Percentiles rank a stretch among this genome's conserved stretches.
Conservation (phyloP, 176 grass and related monocot genomes). For the Microstegium vimineum region DNA sequence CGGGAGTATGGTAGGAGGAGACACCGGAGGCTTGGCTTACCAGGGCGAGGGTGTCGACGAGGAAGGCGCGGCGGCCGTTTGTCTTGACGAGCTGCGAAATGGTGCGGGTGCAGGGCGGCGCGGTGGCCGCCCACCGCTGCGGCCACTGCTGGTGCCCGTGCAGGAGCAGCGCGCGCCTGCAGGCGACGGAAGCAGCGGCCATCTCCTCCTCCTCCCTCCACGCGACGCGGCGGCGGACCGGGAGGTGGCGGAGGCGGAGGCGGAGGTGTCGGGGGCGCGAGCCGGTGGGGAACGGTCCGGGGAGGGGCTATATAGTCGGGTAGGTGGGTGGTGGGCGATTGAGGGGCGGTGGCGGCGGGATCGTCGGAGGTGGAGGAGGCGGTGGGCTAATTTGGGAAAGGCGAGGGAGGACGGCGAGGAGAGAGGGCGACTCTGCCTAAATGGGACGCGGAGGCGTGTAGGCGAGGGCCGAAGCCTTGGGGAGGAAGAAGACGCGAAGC, state of each 20-base stretch:
- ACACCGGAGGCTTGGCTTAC: slow-evolving; percentile 14
- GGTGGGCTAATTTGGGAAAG: slow-evolving; percentile 48
- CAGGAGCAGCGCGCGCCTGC: slow-evolving; percentile 35
- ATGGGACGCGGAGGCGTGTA: background rate
- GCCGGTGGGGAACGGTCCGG: background rate
- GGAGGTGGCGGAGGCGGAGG: slow-evolving; percentile 13
- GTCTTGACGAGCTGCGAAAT: slow-evolving; percentile 92
- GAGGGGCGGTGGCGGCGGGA: background rate
- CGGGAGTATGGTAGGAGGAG: background rate
- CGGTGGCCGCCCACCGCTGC: background rate
- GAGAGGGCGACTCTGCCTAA: background rate
- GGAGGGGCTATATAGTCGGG: background rate
- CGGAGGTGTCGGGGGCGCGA: background rate
- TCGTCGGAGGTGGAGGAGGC: background rate
- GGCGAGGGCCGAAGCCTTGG: slow-evolving; percentile 19
- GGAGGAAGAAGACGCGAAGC: slow-evolving; percentile 38
- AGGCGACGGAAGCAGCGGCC: slow-evolving; percentile 39
- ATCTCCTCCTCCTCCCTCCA: slow-evolving; percentile 24
- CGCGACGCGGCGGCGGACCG: slow-evolving; percentile 17
- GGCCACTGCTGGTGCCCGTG: slow-evolving; percentile 18
- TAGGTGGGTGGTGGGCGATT: background rate
- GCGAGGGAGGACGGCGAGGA: background rate
- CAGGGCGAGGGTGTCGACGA: slow-evolving; percentile 89
- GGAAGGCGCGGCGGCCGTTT: slow-evolving; percentile 75
- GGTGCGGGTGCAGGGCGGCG: slow-evolving; percentile 14